A percentile compares a stretch with the other conserved stretches of the same genome.
phyloP scores from a whole-genome alignment of 1,139 yeast genomes.

The Nakaseomyces bracarensis region DNA sequence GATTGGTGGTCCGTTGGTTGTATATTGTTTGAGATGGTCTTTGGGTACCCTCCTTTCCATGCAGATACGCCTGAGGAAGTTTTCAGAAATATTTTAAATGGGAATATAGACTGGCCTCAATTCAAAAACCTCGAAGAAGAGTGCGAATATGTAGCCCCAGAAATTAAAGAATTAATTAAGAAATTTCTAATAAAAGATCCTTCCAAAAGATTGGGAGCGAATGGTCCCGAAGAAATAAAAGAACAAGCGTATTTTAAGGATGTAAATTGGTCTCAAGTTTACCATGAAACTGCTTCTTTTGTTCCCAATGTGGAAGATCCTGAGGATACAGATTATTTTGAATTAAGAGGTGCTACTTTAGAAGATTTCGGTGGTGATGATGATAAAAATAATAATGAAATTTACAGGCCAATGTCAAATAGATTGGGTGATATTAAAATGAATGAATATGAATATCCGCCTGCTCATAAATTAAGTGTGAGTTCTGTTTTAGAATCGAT shows the following conservation, averaged over 20 bases:
- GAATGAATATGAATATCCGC: conserved; percentile 15
- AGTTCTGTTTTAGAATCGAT: conserved; percentile 28
- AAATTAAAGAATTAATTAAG: conserved; percentile 66
- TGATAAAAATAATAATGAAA: conserved; percentile 31
- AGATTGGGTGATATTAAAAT: conserved; percentile 10
- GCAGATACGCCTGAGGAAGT: conserved; percentile 73
- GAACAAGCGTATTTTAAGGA: conserved; percentile 66
- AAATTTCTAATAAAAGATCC: conserved; percentile 59
- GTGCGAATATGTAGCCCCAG: conserved; percentile 46
- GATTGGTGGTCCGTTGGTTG: conserved; percentile 99
- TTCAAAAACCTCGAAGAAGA: conserved; percentile 46
- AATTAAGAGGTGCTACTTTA: conserved; percentile 75
- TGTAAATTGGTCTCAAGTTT: conserved; percentile 68
- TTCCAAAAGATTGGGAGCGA: conserved; percentile 56
- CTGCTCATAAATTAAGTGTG: conserved; percentile 25
- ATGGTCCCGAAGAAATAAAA: conserved; percentile 74
- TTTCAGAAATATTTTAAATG: conserved; percentile 66
- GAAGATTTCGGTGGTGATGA: conserved; percentile 53
- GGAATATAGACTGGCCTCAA: conserved; percentile 80
- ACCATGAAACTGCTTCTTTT: conserved; percentile 71
- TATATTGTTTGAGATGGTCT: conserved; percentile 81
- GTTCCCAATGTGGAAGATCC: conserved; percentile 76
- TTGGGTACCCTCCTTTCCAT: conserved; percentile 94
- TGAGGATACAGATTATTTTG: conserved; percentile 87
- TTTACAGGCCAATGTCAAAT: conserved; percentile 7